phyloP scores from a whole-genome alignment of 345 rosid species.

The Brassica cretica region DNA sequence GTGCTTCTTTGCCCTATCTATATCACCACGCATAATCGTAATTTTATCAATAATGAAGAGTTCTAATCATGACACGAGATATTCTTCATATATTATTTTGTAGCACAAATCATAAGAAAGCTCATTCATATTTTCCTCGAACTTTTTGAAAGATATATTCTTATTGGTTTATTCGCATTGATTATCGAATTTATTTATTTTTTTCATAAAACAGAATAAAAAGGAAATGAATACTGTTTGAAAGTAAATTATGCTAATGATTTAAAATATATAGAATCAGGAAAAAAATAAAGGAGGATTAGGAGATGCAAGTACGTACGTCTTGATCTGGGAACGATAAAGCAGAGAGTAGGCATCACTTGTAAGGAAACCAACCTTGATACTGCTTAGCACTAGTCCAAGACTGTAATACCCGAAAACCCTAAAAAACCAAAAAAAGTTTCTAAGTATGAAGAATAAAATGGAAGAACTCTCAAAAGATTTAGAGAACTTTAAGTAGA shows the following conservation, averaged over 20 bases:
- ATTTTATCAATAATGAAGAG: background rate
- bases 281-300: constrained; percentile 21
- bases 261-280: constrained; percentile 3
- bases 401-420: too few relatives aligned
- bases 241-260: constrained; percentile 2
- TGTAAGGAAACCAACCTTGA: too few relatives aligned
- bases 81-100: constrained; percentile 34
- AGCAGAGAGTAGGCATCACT: constrained; percentile 8
- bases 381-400: too few relatives aligned
- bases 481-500: too few relatives aligned
- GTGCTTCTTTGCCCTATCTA: constrained; percentile 19
- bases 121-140: constrained; percentile 14
- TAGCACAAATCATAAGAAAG: constrained; percentile 25
- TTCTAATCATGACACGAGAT: constrained; percentile 8
- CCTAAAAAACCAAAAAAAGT: too few relatives aligned
- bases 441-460: too few relatives aligned
- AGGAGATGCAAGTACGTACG: background rate
- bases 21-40: constrained; percentile 9
- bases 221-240: constrained; percentile 7
- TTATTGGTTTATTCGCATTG: background rate
- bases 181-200: background rate
- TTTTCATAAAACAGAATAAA: background rate
- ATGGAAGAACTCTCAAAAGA: too few relatives aligned
- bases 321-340: constrained; percentile 5
- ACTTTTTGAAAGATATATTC: background rate